phyloP scores from a whole-genome alignment of 2,329 filamentous ascomycete genomes.

The Fusarium sp. region DNA sequence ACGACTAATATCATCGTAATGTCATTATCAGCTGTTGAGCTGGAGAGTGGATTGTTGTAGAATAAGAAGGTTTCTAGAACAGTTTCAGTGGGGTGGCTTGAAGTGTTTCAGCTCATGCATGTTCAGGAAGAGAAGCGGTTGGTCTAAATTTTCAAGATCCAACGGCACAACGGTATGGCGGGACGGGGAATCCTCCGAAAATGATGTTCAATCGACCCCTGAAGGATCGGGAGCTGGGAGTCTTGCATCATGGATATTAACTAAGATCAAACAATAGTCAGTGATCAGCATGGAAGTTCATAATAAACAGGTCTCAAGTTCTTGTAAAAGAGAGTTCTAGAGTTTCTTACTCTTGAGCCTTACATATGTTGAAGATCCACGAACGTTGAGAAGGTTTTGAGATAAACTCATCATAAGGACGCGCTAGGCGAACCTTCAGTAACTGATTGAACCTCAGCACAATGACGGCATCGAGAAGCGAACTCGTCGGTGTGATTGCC shows the following conservation, averaged over 20 bases:
- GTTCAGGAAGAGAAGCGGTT: conserved; percentile 33
- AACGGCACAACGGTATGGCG: conserved; percentile 35
- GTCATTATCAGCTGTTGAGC: conserved; percentile 21
- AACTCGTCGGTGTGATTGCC: conserved; percentile 1
- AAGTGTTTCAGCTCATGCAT: conserved; percentile 41
- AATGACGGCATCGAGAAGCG: conserved; percentile 37
- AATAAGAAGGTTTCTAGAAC: conserved; percentile 46
- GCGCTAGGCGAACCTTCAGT: neutral
- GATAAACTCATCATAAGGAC: neutral
- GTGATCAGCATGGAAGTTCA: neutral
- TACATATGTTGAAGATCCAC: neutral
- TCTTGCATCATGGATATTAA: neutral
- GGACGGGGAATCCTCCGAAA: conserved; percentile 40
- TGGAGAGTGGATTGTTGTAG: conserved; percentile 28
- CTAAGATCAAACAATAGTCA: neutral
- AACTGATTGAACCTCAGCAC: neutral
- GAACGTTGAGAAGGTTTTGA: neutral
- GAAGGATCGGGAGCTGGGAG: neutral
- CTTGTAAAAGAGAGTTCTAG: neutral
- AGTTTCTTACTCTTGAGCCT: neutral
- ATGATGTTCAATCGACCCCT: conserved; percentile 6
- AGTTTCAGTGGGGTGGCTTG: conserved; percentile 34
- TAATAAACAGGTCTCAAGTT: neutral
- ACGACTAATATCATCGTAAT: neutral
- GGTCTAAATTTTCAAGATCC: conserved; percentile 35